phyloP scores from a whole-genome alignment of 805 yeast genomes.

The Nakazawaea wickerhamii region DNA sequence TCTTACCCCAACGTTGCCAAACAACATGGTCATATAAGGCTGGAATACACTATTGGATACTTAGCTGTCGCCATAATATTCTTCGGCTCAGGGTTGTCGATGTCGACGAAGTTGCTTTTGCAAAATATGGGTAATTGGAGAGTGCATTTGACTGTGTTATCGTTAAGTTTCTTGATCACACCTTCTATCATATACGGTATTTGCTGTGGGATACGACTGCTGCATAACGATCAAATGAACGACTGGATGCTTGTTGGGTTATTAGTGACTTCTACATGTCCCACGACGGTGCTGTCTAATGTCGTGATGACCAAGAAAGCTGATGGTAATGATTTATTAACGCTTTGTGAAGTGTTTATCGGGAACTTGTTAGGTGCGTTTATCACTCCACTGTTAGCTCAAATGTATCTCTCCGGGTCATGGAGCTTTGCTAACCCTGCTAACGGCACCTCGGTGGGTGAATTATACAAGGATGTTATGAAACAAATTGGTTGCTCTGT shows the following conservation, averaged over 20 bases:
- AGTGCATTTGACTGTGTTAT: conserved; percentile 67
- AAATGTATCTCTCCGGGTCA: conserved; percentile 52
- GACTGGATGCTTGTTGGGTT: conserved; percentile 78
- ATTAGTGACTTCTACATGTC: conserved; percentile 79
- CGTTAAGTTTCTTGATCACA: conserved; percentile 67
- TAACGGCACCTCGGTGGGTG: conserved; percentile 42
- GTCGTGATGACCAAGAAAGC: conserved; percentile 90
- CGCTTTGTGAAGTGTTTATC: conserved; percentile 78
- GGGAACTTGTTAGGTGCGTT: conserved; percentile 86
- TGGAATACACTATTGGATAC: conserved; percentile 73
- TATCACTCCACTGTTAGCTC: conserved; percentile 78
- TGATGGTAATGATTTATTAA: conserved; percentile 72
- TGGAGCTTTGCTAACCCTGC: conserved; percentile 86
- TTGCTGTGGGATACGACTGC: conserved; percentile 56
- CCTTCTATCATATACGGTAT: conserved; percentile 69
- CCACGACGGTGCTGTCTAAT: conserved; percentile 88
- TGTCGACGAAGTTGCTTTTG: conserved; percentile 57
- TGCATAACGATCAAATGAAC: conserved; percentile 55
- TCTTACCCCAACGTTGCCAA: conserved; percentile 80
- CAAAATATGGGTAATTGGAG: conserved; percentile 73
- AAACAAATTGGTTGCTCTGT: conserved; percentile 81
- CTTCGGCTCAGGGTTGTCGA: conserved; percentile 73
- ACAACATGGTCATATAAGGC: conserved; percentile 71
- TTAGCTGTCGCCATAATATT: conserved; percentile 87
- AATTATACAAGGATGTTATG: conserved; percentile 72